Conservation (phyloP, 805 yeast genomes). For the Sugiyamaella smithiae region DNA sequence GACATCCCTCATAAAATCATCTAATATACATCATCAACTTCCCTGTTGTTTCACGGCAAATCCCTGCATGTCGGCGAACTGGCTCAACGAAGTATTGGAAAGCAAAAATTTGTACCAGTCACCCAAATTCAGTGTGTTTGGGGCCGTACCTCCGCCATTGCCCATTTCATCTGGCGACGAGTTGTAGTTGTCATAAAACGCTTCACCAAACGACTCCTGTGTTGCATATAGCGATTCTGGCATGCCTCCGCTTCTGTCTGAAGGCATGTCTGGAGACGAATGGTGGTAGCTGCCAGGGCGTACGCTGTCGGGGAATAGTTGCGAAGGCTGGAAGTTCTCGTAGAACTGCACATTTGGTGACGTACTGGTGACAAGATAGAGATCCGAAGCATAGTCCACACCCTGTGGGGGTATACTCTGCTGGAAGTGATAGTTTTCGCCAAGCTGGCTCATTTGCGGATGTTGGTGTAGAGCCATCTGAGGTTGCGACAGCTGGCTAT, state of each 20-base stretch:
- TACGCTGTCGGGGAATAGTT: conserved; percentile 46
- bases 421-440: not conserved
- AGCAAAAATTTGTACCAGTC: conserved; percentile 41
- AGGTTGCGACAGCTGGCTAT: not conserved
- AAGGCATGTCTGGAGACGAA: conserved; percentile 9
- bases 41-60: conserved; percentile 8
- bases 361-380: conserved; percentile 33
- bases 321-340: conserved; percentile 56
- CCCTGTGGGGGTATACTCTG: not conserved
- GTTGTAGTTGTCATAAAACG: conserved; percentile 12
- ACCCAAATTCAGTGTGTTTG: conserved; percentile 35
- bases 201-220: conserved; percentile 15
- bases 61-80: conserved; percentile 9
- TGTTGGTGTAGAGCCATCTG: not conserved
- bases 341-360: conserved; percentile 35
- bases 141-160: conserved; percentile 21
- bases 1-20: too few relatives aligned
- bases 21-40: too few relatives aligned
- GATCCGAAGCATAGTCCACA: conserved; percentile 25
- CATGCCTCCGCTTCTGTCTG: conserved; percentile 13
- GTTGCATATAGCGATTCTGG: conserved; percentile 17
- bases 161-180: conserved; percentile 21
- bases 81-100: conserved; percentile 18
- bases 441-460: not conserved
- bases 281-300: conserved; percentile 8